phyloP scores from a whole-genome alignment of 2,329 filamentous ascomycete species.

The Colletotrichum tamarilloi region DNA sequence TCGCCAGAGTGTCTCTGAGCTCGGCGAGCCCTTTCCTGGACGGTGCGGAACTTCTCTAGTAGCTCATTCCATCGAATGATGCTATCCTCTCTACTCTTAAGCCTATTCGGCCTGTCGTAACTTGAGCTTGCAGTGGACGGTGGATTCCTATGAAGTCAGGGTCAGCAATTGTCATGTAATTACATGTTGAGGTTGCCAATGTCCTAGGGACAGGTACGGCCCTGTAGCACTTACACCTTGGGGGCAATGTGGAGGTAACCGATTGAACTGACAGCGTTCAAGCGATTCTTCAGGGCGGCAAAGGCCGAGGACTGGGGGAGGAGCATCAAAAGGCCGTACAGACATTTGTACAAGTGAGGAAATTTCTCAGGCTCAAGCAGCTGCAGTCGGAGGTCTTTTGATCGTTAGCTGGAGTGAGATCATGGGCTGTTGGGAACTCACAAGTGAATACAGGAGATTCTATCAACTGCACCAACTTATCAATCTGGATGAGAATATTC shows the following conservation, averaged over 20 bases:
- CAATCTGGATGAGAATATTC: conserved; percentile 98
- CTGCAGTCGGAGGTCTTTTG: conserved; percentile 87
- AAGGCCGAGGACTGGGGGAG: conserved; percentile 98
- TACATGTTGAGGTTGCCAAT: conserved; percentile 41
- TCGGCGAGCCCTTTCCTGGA: conserved; percentile 86
- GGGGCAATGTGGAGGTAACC: conserved; percentile 89
- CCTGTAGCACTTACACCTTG: conserved; percentile 72
- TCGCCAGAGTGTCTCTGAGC: conserved; percentile 70
- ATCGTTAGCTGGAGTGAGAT: not conserved
- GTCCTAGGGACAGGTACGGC: conserved; percentile 38
- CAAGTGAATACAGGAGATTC: conserved; percentile 98
- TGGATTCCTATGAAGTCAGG: conserved; percentile 39
- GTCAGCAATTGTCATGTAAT: conserved; percentile 41
- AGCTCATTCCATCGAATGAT: conserved; percentile 92
- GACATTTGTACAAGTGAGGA: conserved; percentile 95
- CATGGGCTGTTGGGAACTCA: conserved; percentile 56
- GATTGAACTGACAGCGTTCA: conserved; percentile 97
- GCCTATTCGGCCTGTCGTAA: conserved; percentile 79
- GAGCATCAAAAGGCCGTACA: conserved; percentile 97
- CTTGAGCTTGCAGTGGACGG: conserved; percentile 62
- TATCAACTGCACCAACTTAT: conserved; percentile 95
- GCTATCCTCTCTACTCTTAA: conserved; percentile 85
- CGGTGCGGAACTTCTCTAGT: conserved; percentile 91
- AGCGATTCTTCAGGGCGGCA: conserved; percentile 92
- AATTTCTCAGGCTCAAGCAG: conserved; percentile 95